Conservation (phyloP, 2,329 filamentous ascomycete species). For the Paecilomyces sp. region DNA sequence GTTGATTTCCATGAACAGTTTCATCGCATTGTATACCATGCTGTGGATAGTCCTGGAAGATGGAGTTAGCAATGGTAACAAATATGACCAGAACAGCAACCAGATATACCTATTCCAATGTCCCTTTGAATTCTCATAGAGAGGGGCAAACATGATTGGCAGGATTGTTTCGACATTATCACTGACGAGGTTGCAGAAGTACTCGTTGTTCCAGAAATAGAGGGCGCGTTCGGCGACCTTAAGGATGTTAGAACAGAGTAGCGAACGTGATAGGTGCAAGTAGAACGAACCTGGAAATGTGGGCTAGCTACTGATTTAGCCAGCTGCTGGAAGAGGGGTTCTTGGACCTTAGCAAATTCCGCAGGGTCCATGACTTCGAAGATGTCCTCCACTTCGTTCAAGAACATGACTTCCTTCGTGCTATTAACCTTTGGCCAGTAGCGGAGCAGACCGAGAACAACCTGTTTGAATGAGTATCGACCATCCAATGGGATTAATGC, state of each 20-base stretch:
- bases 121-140: conserved; percentile 98
- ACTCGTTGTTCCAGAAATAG: conserved; percentile 99
- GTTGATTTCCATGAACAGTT: conserved; percentile 99
- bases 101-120: conserved; percentile 87
- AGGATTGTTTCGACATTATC: conserved; percentile 98
- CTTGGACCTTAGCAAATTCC: conserved; percentile 97
- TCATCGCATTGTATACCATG: conserved; percentile 99
- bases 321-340: conserved; percentile 92
- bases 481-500: neutral
- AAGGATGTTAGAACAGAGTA: conserved; percentile 8
- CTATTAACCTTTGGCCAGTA: conserved; percentile 99
- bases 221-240: conserved; percentile 88
- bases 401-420: conserved; percentile 99
- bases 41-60: conserved; percentile 88
- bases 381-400: conserved; percentile 98
- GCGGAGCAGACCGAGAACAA: conserved; percentile 85
- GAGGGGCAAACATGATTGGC: conserved; percentile 96
- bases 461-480: conserved; percentile 42
- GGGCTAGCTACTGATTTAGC: conserved; percentile 97
- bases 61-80: neutral
- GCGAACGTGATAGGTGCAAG: neutral
- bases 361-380: conserved; percentile 99
- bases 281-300: conserved; percentile 69
- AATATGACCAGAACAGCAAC: neutral
- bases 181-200: conserved; percentile 98